A percentile compares a stretch with the other conserved stretches of the same genome.
Conservation (phyloP, 2,329 filamentous ascomycete genomes). For the Myriosclerotinia scirpicola region DNA sequence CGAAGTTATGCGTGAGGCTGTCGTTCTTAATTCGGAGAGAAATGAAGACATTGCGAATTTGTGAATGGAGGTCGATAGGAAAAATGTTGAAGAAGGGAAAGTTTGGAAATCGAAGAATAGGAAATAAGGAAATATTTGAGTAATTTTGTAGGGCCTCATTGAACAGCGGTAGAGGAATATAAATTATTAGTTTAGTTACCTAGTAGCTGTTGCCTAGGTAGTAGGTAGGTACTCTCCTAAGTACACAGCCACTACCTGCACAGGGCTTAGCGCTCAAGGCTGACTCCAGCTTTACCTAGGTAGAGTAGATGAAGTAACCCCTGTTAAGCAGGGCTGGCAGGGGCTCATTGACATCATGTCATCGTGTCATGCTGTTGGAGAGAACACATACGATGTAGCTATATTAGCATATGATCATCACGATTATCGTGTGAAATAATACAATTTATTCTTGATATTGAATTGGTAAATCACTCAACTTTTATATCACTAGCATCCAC, state of each 20-base stretch:
- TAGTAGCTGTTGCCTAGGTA: conserved; percentile 2
- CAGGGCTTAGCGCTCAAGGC: conserved; percentile 16
- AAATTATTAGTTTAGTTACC: neutral
- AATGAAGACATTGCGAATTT: conserved; percentile 15
- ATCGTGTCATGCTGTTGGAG: neutral
- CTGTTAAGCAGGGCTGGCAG: neutral
- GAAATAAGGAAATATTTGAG: neutral
- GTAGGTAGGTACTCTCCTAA: no score
- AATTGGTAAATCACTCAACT: conserved; percentile 11
- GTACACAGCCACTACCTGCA: conserved; percentile 4
- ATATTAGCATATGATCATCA: neutral
- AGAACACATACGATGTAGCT: neutral
- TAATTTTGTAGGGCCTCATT: neutral
- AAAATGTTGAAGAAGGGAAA: neutral
- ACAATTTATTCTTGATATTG: neutral
- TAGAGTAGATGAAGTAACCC: neutral
- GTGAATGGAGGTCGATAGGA: neutral
- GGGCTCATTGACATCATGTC: neutral
- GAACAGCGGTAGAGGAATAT: neutral
- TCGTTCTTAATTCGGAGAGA: neutral
- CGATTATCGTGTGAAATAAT: neutral
- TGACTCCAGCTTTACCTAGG: neutral
- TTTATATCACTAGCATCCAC: conserved; percentile 7
- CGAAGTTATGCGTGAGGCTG: neutral
- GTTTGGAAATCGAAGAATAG: neutral